Evolutionary conservation across 768 basidiomycete genomes (phyloP).

Genomic region (Coprinellus micaceus): DNA sequence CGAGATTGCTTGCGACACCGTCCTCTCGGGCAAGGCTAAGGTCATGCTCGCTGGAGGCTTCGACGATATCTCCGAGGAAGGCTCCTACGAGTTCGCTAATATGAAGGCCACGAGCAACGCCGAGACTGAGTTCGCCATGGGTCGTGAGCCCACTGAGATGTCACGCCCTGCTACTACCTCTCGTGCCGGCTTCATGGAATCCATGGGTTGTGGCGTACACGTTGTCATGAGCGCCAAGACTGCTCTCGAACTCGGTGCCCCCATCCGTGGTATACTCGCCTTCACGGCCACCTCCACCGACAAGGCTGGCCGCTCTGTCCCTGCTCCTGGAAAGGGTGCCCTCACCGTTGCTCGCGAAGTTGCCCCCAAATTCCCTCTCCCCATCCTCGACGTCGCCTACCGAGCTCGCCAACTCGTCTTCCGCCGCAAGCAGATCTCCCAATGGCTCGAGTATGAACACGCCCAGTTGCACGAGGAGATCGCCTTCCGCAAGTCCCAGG

Average conservation of each 20-base stretch:
- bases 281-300: constrained; percentile 98
- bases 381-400: constrained; percentile 81
- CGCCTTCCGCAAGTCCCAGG: constrained; percentile 52
- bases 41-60: constrained; percentile 99
- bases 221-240: constrained; percentile 97
- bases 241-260: constrained; percentile 88
- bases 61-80: constrained; percentile 97
- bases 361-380: constrained; percentile 70
- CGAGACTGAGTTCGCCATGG: constrained; percentile 97
- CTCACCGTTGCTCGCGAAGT: constrained; percentile 86
- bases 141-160: constrained; percentile 98
- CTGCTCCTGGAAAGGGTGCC: constrained; percentile 93
- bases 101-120: constrained; percentile 99
- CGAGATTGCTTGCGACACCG: constrained; percentile 96
- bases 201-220: constrained; percentile 91
- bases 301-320: constrained; percentile 97
- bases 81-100: constrained; percentile 98
- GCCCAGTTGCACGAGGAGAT: constrained; percentile 79
- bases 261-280: constrained; percentile 89
- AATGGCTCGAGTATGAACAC: constrained; percentile 92
- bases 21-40: constrained; percentile 94
- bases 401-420: constrained; percentile 91
- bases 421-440: constrained; percentile 91
- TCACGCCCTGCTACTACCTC: constrained; percentile 96
- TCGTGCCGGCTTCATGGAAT: constrained; percentile 97